phyloP scores from a whole-genome alignment of 2,329 filamentous ascomycete species.

The Mollisiaceae sp. region DNA sequence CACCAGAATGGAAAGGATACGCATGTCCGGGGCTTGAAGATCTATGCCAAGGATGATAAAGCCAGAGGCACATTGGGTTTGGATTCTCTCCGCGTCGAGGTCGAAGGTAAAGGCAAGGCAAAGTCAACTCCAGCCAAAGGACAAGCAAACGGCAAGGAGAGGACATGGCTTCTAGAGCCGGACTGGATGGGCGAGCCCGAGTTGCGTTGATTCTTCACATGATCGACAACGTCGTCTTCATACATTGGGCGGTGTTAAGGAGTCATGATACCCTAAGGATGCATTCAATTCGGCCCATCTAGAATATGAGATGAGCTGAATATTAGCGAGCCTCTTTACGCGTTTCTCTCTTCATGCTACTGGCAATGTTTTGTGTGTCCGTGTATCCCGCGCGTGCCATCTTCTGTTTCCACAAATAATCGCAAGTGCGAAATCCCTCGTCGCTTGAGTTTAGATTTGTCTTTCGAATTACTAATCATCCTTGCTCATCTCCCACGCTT shows the following conservation, averaged over 20 bases:
- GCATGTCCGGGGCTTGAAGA: constrained; percentile 91
- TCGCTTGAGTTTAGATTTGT: background rate
- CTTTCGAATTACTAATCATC: constrained; percentile 3
- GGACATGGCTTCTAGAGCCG: constrained; percentile 36
- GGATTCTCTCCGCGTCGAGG: constrained; percentile 17
- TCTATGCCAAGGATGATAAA: constrained; percentile 61
- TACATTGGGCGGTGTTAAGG: constrained; percentile 24
- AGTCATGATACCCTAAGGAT: constrained; percentile 33
- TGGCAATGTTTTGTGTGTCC: background rate
- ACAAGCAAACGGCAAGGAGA: constrained; percentile 25
- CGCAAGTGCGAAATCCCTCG: background rate
- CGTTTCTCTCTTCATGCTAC: background rate
- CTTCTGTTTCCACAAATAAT: background rate
- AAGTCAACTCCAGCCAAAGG: constrained; percentile 6
- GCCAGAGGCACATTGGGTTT: constrained; percentile 29
- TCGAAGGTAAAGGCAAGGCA: constrained; percentile 12
- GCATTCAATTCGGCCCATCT: background rate
- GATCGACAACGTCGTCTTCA: background rate
- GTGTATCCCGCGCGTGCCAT: background rate
- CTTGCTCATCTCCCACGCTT: background rate
- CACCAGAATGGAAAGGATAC: constrained; percentile 99
- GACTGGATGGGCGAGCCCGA: constrained; percentile 45
- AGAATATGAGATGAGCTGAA: background rate
- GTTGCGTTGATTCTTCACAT: constrained; percentile 34
- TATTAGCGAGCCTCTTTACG: background rate